phyloP scores from a whole-genome alignment of 495 filamentous ascomycete genomes.

The Penicillium ochrochloron region DNA sequence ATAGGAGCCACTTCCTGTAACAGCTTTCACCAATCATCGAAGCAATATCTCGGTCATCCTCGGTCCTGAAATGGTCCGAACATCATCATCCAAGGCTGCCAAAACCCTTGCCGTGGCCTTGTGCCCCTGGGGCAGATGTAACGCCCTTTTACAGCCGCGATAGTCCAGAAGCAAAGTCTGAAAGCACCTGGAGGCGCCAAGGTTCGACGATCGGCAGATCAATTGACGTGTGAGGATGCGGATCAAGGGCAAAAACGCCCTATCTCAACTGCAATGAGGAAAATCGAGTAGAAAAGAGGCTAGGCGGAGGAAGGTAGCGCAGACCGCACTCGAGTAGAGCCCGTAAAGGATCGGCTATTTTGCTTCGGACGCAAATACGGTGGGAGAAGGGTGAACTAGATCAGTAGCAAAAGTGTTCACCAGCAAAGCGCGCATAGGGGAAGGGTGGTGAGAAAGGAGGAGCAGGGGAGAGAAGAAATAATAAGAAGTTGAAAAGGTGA shows the following conservation, averaged over 20 bases:
- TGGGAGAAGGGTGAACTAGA: conserved; percentile 3
- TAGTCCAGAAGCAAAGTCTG: conserved; percentile 5
- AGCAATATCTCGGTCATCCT: conserved; percentile 2
- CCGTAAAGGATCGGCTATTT: conserved; percentile 1
- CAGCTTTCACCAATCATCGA: background rate
- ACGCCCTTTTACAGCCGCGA: background rate
- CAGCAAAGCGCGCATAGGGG: background rate
- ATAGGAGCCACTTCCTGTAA: conserved; percentile 5
- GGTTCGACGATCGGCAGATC: background rate
- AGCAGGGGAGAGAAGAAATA: background rate
- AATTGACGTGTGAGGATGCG: conserved; percentile 5
- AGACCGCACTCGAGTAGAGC: conserved; percentile 4
- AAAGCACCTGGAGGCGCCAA: conserved; percentile 3
- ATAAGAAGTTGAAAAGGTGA: background rate
- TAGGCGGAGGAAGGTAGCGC: conserved; percentile 2
- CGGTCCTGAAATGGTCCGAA: background rate
- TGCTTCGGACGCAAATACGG: conserved; percentile 5
- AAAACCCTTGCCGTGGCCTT: conserved; percentile 3
- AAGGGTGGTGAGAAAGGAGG: background rate
- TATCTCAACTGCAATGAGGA: conserved; percentile 9
- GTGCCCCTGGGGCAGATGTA: background rate
- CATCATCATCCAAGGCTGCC: conserved; percentile 7
- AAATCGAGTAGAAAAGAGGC: conserved; percentile 6
- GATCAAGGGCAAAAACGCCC: conserved; percentile 8
- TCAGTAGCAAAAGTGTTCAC: conserved; percentile 5